Evolutionary conservation across 192 early-diverging fungal genomes (phyloP), one percentile per base, ranked within the genome.

Genomic region (Umbelopsis sp.): DNA sequence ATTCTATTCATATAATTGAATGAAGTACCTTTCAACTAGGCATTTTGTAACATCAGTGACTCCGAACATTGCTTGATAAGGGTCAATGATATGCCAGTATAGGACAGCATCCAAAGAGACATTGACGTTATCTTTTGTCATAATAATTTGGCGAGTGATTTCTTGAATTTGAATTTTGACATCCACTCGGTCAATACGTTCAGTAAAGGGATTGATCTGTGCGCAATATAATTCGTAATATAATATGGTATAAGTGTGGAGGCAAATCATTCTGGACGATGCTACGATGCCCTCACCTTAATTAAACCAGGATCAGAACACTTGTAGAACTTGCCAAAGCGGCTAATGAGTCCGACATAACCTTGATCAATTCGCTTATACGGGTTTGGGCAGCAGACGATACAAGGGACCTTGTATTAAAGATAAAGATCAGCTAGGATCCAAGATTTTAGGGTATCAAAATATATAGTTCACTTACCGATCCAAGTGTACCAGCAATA

Each of bases 101-200:
- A 97, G 80, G 0, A 97, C 94, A 10, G 90, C 88, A 77, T 96
- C 95, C 67, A 98, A 95, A 4, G 76, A 76, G 31, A 95, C 87
- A 29, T 85, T 90, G 65, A 96, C 93, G 73, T 97, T 97, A 81
- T 97, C 95, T 76, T 96, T 94, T 45, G 93, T 95, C 81, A 95
- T 91, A 68, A 97, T 91, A 9, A 84, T 77, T 77, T 96, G 91
- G 24, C 77, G 66, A 32, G 88, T 85, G 29, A 96, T 90, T 9
- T 89, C 71, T 45, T 74, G 62, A 20, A 92, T 86, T 70, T 90
- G 85, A 11, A 74, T 72, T 45, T 82, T 85, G 70, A 87, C 73
- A 74, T 87, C 82, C 3, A 87, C 81, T 44, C 68, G 72, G 17
- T 65, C 54, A 24, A 87, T 49, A 16, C 69, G 45, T 67, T 87